phyloP scores from a whole-genome alignment of 371 early-diverging fungal genomes.

The Ordospora pajunii region DNA sequence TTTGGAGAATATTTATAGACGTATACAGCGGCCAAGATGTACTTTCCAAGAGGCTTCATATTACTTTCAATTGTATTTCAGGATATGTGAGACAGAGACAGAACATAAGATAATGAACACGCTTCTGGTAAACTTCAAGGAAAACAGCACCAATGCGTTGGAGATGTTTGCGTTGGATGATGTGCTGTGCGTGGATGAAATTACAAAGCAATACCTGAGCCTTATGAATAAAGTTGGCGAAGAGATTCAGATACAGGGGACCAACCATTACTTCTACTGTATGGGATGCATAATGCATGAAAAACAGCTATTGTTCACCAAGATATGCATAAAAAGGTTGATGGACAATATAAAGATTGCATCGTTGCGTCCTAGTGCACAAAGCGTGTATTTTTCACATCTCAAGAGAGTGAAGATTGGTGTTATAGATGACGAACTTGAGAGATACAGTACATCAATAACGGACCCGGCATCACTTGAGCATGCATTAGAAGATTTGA shows the following conservation, averaged over 20 bases:
- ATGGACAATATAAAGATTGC: not conserved
- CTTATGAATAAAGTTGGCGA: constrained; percentile 16
- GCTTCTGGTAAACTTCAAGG: constrained; percentile 45
- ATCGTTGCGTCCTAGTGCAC: not conserved
- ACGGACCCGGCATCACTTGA: not conserved
- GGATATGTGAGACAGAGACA: constrained; percentile 33
- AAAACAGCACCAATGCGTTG: not conserved
- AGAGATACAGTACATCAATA: not conserved
- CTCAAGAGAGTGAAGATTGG: constrained; percentile 7
- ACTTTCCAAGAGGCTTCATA: constrained; percentile 35
- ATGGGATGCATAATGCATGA: constrained; percentile 5
- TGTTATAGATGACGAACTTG: not conserved
- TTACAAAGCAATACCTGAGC: constrained; percentile 1
- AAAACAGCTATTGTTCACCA: not conserved
- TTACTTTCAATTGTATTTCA: constrained; percentile 52
- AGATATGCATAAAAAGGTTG: constrained; percentile 24
- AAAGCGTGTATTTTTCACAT: not conserved
- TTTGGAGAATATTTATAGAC: constrained; percentile 34
- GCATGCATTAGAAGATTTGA: not conserved
- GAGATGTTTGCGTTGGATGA: constrained; percentile 4
- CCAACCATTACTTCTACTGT: constrained; percentile 20
- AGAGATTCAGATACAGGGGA: constrained; percentile 22
- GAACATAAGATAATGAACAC: constrained; percentile 53
- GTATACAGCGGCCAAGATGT: constrained; percentile 30
- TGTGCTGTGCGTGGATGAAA: not conserved